phyloP scores from a whole-genome alignment of 371 early-diverging fungal genomes.

The Sporodiniella umbellata region DNA sequence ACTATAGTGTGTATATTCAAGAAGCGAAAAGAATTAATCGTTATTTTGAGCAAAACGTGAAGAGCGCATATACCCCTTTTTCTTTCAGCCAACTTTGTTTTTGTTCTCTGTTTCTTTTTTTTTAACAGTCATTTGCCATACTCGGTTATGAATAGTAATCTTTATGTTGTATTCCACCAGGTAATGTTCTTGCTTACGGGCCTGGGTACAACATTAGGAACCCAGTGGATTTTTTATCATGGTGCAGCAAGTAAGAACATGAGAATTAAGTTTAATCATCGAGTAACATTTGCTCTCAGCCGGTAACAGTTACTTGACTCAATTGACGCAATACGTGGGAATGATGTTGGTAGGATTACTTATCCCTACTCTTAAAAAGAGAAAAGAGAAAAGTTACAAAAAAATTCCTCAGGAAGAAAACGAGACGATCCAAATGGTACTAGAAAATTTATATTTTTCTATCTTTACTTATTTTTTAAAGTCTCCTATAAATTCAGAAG shows the following conservation, averaged over 20 bases:
- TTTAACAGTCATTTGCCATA: too few species aligned
- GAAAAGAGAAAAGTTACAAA: slow-evolving; percentile 13
- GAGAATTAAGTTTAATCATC: neutral
- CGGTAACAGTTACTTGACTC: slow-evolving; percentile 51
- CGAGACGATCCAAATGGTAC: neutral
- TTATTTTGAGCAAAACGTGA: too few species aligned
- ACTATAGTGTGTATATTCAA: too few species aligned
- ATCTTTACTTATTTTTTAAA: neutral
- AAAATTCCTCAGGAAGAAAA: slow-evolving; percentile 9
- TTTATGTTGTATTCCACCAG: slow-evolving; percentile 47
- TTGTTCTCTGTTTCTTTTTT: too few species aligned
- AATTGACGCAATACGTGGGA: slow-evolving; percentile 55
- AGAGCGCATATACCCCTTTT: too few species aligned
- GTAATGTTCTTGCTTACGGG: slow-evolving; percentile 55
- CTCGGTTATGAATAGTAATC: too few species aligned
- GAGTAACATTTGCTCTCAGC: slow-evolving; percentile 19
- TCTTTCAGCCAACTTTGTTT: too few species aligned
- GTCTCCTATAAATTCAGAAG: slow-evolving; percentile 4
- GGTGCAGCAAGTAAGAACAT: slow-evolving; percentile 58
- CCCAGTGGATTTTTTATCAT: slow-evolving; percentile 64
- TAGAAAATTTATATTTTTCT: neutral
- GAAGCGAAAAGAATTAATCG: too few species aligned
- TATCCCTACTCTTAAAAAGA: slow-evolving; percentile 35
- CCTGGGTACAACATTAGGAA: slow-evolving; percentile 53
- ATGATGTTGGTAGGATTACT: slow-evolving; percentile 57